Conservation (phyloP, 495 filamentous ascomycete species). For the Friedmanniomyces endolithicus region DNA sequence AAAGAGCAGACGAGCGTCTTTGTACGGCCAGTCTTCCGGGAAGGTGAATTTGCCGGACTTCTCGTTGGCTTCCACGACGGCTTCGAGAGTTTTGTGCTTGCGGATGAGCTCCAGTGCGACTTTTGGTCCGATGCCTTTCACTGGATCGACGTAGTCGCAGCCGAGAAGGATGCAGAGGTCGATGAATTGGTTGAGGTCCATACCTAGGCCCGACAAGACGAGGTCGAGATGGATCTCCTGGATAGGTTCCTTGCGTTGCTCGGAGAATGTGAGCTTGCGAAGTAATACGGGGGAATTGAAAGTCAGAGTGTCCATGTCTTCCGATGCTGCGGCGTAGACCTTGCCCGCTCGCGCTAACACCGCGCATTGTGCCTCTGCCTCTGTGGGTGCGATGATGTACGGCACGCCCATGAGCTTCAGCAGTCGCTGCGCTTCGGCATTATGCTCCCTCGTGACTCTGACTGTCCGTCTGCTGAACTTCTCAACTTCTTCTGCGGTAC, state of each 20-base stretch:
- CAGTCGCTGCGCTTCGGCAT: constrained; percentile 80
- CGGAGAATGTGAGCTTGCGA: constrained; percentile 87
- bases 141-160: constrained; percentile 93
- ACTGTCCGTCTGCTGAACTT: constrained; percentile 95
- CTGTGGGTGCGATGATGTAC: constrained; percentile 87
- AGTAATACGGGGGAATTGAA: constrained; percentile 86
- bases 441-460: constrained; percentile 90
- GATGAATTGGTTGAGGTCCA: constrained; percentile 81
- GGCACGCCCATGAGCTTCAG: constrained; percentile 92
- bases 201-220: constrained; percentile 69
- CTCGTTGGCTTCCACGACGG: constrained; percentile 53
- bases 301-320: constrained; percentile 98
- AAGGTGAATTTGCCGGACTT: constrained; percentile 54
- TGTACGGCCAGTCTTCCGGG: constrained; percentile 86
- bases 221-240: constrained; percentile 82
- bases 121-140: constrained; percentile 81
- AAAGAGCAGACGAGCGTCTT: constrained; percentile 86
- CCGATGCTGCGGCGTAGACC: constrained; percentile 89
- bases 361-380: constrained; percentile 94
- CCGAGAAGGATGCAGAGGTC: constrained; percentile 96
- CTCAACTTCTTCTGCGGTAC: constrained; percentile 91
- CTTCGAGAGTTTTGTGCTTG: constrained; percentile 76
- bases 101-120: constrained; percentile 89
- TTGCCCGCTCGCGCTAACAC: constrained; percentile 82
- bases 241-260: constrained; percentile 94